These are phyloP conservation scores for Nemania sp. DNA, from an alignment of 2,329 filamentous ascomycete genomes.

Conservation along the genomic window DNA sequence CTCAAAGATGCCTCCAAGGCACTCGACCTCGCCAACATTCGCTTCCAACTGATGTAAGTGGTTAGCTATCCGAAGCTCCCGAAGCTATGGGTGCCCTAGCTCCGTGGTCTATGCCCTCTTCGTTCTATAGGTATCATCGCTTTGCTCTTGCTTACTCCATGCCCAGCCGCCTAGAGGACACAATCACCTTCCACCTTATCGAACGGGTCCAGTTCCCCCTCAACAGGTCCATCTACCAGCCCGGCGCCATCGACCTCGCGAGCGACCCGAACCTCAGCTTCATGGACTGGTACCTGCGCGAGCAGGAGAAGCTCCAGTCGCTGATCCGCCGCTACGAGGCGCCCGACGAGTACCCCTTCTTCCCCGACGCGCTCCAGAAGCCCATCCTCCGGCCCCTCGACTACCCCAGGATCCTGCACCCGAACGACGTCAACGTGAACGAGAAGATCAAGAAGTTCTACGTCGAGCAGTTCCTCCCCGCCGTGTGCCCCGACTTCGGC, in stretches of 20 bases:
- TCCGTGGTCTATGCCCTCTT: conserved; percentile 10
- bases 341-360: conserved; percentile 98
- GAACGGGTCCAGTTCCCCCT: conserved; percentile 98
- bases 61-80: neutral
- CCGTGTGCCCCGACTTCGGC: conserved; percentile 82
- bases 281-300: conserved; percentile 91
- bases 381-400: conserved; percentile 88
- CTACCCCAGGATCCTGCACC: conserved; percentile 89
- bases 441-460: conserved; percentile 87
- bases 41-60: conserved; percentile 89
- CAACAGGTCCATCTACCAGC: conserved; percentile 86
- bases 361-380: conserved; percentile 80
- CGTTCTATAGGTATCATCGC: neutral
- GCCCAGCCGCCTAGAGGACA: conserved; percentile 90
- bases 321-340: conserved; percentile 94
- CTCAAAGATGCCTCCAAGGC: conserved; percentile 86
- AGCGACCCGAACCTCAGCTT: conserved; percentile 71
- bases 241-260: conserved; percentile 84
- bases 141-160: conserved; percentile 13
- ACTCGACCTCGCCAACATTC: conserved; percentile 89
- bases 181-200: conserved; percentile 96
- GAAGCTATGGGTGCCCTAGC: conserved; percentile 16
- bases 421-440: conserved; percentile 93
- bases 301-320: conserved; percentile 92
- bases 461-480: conserved; percentile 83